Evolutionary conservation across 2,329 filamentous ascomycete genomes (phyloP), one percentile per base, ranked within the genome.

Genomic region (Diplocarpon rosae): DNA sequence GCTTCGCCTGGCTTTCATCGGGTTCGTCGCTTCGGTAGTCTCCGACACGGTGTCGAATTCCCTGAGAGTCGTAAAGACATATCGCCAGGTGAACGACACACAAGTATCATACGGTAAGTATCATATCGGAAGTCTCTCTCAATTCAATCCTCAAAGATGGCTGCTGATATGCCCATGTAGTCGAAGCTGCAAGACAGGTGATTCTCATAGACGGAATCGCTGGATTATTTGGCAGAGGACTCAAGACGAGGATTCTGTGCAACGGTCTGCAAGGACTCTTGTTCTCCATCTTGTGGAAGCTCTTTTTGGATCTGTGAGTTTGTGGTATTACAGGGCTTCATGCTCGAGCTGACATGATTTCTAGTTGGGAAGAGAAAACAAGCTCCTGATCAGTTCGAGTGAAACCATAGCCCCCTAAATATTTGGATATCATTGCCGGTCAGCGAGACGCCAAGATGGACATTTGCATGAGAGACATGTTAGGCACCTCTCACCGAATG

Each of bases 241-340:
- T 71, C 27, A 65, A 64, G 54, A 71, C 69, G 0, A 63, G 69
- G 7, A 71, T 71, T 6, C 46, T 71, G n/a, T 66, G 65, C 51
- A 71, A 71, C 40, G 69, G 69, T 0, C 51, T 71, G 2, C 69
- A 71, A 41, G 66, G 69, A 0, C 52, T 71, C 3, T 14, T 71
- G 2, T 71, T 71, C 40, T 69, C 67, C 3, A 70, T 71, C 13
- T 51, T 71, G 1, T 71, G 69, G 69, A 71, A 70, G 42, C 47
- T 71, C 0, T 70, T 71, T 46, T 54, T 71, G 10, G 68, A 71
- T 35, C 37, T 70, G 69, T 71, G 32, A 61, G 68, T 65, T 3
- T 3, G 20, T 24, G 20, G 20, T 24, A 24, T 24, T 24, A 24
- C 20, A 24, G 20, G 20, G 20, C 20, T 7, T 24, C 20, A 24